Percentiles rank a stretch among this genome's conserved stretches.
These are phyloP conservation scores for Puccinellia tenuiflora DNA, from an alignment of 176 grass and related monocot species.

Conservation along the genomic window DNA sequence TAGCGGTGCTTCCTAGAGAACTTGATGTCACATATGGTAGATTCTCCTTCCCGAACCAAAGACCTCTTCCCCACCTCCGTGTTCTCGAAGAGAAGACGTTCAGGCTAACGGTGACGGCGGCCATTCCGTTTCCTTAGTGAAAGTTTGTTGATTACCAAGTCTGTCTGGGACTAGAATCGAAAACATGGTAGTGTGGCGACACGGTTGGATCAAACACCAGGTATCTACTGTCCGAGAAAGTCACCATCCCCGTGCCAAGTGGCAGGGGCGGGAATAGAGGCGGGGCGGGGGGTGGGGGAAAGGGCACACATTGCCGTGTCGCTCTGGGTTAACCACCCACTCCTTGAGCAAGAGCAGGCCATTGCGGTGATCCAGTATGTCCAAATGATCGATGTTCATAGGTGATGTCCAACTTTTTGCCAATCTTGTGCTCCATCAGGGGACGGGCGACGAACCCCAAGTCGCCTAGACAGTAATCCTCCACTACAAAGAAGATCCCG, in stretches of 20 bases:
- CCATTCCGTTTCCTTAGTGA: not conserved
- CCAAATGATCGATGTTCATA: not conserved
- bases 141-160: not conserved
- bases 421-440: not conserved
- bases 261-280: no score
- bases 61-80: not conserved
- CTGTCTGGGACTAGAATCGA: not conserved
- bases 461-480: not conserved
- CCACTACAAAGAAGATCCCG: not conserved
- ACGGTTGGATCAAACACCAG: constrained; percentile 3
- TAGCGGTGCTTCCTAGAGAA: not conserved
- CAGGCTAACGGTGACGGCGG: not conserved
- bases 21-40: not conserved
- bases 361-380: not conserved
- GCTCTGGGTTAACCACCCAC: not conserved
- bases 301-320: not conserved
- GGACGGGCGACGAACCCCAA: not conserved
- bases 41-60: not conserved
- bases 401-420: not conserved
- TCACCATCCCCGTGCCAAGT: not conserved
- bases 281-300: not conserved
- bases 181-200: not conserved
- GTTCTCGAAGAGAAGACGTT: not conserved
- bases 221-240: not conserved
- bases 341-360: not conserved